Evolutionary conservation across 441 rosid species (phyloP).

Genomic region (Croton setiger): DNA sequence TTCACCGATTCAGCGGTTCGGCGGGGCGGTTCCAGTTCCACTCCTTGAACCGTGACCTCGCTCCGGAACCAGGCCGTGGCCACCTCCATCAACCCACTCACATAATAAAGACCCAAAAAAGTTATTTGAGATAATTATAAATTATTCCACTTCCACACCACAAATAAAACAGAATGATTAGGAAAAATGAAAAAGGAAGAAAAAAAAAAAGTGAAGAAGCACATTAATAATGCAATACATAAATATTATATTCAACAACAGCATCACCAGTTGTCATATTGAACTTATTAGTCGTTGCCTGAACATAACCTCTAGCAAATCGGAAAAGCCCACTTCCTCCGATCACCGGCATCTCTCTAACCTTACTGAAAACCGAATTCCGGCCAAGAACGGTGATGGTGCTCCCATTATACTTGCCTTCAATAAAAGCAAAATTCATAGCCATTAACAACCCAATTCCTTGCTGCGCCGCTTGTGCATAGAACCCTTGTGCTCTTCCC

Average conservation of each 20-base stretch:
- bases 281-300: constrained; percentile 40
- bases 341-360: constrained; percentile 63
- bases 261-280: constrained; percentile 46
- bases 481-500: constrained; percentile 59
- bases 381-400: constrained; percentile 52
- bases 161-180: too few species aligned
- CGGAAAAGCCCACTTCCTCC: constrained; percentile 70
- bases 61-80: too few species aligned
- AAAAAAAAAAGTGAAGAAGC: background rate
- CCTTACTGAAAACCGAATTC: constrained; percentile 26
- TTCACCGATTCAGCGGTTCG: too few species aligned
- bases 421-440: constrained; percentile 47
- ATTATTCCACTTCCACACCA: too few species aligned
- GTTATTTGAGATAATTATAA: too few species aligned
- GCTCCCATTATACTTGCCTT: constrained; percentile 69
- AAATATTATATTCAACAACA: constrained; percentile 54
- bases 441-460: constrained; percentile 46
- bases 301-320: constrained; percentile 65
- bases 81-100: too few species aligned
- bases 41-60: too few species aligned
- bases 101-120: too few species aligned
- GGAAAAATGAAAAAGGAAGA: background rate
- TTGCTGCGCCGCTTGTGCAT: constrained; percentile 35
- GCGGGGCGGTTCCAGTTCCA: too few species aligned
- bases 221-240: constrained; percentile 64